Evolutionary conservation across 306 rosid genomes (phyloP), one percentile per base, ranked within the genome.

Genomic region (Biancaea sappan): DNA sequence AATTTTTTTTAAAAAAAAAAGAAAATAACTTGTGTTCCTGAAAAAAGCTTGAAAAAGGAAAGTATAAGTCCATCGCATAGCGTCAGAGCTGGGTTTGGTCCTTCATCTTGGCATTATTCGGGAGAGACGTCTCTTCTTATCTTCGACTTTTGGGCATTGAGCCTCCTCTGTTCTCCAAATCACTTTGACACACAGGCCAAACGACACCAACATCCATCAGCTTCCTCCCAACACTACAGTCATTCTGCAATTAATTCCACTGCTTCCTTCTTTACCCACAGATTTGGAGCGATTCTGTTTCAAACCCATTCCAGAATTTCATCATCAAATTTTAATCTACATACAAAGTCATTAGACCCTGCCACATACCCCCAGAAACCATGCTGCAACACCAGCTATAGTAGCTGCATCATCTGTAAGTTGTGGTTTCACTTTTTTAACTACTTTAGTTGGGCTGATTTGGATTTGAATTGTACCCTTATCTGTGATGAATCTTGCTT

Each of bases 81-180:
- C 65, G 80, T 81, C 75, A 81, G 83, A 79, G 66, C 29, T 25
- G 34, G n/a, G 2, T 66, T 74, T 86, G 83, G 84, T 83, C 85
- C 43, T 61, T 80, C 85, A 65, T 70, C 41, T 34, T 28, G 64
- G 1, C 52, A 79, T 71, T 80, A 74, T 84, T 79, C 82, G 21
- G 70, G 74, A 53, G 77, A 62, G 43, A 65, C 34, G 38, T 25
- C 34, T 25, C 34, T 7, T 73, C 80, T 78, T 80, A 80, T 85
- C 89, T 80, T 75, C 51, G 72, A 15, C 47, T 5, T 66, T 61
- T 41, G 26, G 73, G 26, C 28, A 8, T 67, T 62, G 50, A 19
- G 22, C 1, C 13, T 25, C 22, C 67, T 64, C 66, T 46, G 3
- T 29, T 25, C 31, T 56, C 32, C 15, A 41, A 38, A 8, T 41